Evolutionary conservation across 805 yeast genomes (phyloP).

Genomic region (Isabelozyma gotoi): DNA sequence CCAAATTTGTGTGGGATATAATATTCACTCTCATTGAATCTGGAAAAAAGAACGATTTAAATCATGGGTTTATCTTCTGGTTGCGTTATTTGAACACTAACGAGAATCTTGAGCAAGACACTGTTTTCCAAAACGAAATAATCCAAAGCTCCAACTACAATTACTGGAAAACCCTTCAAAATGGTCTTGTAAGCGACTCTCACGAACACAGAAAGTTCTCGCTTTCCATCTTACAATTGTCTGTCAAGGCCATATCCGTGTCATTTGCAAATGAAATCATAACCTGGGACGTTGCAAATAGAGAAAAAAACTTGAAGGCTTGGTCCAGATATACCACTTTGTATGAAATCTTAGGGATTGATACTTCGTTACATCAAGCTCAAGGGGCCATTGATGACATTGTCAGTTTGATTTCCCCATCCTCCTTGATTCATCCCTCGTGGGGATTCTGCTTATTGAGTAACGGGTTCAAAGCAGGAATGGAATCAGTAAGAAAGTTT

Average conservation of each 20-base stretch:
- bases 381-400: constrained; percentile 73
- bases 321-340: constrained; percentile 78
- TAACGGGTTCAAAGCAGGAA: constrained; percentile 72
- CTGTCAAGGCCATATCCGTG: constrained; percentile 48
- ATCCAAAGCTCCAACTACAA: constrained; percentile 32
- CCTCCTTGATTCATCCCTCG: constrained; percentile 55
- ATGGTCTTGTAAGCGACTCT: constrained; percentile 50
- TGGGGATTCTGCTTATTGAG: constrained; percentile 77
- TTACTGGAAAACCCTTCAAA: constrained; percentile 57
- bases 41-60: constrained; percentile 17
- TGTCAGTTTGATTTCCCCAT: constrained; percentile 47
- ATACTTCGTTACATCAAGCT: constrained; percentile 83
- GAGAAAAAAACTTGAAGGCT: constrained; percentile 36
- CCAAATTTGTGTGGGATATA: constrained; percentile 44
- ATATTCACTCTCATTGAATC: constrained; percentile 38
- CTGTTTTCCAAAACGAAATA: constrained; percentile 23
- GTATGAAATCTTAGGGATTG: constrained; percentile 79
- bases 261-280: constrained; percentile 38
- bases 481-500: constrained; percentile 74
- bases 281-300: constrained; percentile 39
- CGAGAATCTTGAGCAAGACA: constrained; percentile 8
- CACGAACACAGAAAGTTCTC: constrained; percentile 73
- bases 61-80: constrained; percentile 55
- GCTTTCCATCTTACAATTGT: constrained; percentile 60
- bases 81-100: constrained; percentile 46